Conservation (phyloP, 2,329 filamentous ascomycete genomes). For the Rhinocladiella similis region DNA sequence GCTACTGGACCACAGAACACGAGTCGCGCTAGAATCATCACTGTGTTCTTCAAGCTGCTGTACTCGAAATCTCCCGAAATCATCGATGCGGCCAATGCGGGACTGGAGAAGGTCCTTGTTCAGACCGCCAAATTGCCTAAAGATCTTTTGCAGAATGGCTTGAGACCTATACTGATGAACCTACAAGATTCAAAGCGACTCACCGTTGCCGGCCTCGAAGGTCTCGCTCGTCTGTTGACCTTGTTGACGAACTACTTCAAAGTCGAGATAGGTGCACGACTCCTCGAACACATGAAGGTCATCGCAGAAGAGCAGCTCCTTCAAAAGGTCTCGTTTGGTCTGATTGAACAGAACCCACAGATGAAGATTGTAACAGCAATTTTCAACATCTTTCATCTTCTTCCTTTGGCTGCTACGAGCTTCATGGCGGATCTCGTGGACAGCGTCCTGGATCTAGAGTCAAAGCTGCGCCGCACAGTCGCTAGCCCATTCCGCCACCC, state of each 20-base stretch:
- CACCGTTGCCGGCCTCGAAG: conserved; percentile 85
- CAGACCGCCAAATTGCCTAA: conserved; percentile 92
- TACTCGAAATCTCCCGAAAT: conserved; percentile 92
- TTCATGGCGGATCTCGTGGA: conserved; percentile 92
- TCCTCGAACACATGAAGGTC: conserved; percentile 91
- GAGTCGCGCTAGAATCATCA: conserved; percentile 70
- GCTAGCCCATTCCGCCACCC: conserved; percentile 89
- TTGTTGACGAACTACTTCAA: conserved; percentile 98
- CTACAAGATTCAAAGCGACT: conserved; percentile 90
- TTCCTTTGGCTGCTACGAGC: conserved; percentile 82
- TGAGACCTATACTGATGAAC: conserved; percentile 94
- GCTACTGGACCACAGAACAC: conserved; percentile 67
- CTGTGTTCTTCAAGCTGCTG: conserved; percentile 95
- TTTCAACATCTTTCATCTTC: conserved; percentile 94
- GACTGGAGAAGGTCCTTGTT: conserved; percentile 80
- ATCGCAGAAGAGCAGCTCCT: conserved; percentile 79
- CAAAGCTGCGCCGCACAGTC: conserved; percentile 79
- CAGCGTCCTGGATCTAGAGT: conserved; percentile 84
- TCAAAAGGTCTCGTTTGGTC: conserved; percentile 89
- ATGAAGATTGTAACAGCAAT: conserved; percentile 96
- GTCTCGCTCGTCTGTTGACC: conserved; percentile 82
- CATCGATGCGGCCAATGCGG: conserved; percentile 89
- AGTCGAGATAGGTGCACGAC: conserved; percentile 87
- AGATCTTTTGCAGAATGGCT: conserved; percentile 88
- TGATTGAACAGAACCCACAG: conserved; percentile 86